Conservation (phyloP, 352 stramenopile genomes). For the Globisporangium ultimum region DNA sequence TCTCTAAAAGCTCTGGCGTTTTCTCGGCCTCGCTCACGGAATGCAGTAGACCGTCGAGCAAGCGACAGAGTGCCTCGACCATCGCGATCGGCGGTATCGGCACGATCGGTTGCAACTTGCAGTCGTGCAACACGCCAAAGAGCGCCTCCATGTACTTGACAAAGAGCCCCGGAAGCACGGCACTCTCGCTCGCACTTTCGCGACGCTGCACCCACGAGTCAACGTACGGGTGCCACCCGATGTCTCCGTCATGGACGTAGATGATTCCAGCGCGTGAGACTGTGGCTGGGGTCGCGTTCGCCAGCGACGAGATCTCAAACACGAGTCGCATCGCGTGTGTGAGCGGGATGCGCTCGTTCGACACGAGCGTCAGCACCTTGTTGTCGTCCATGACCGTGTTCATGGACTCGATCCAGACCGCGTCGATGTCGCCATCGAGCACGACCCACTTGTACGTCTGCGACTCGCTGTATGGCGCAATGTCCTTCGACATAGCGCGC, state of each 20-base stretch:
- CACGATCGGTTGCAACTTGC: constrained; percentile 57
- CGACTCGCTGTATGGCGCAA: constrained; percentile 76
- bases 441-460: constrained; percentile 91
- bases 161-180: constrained; percentile 88
- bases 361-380: constrained; percentile 95
- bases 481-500: constrained; percentile 95
- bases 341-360: constrained; percentile 96
- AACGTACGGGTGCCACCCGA: constrained; percentile 93
- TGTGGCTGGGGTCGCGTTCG: constrained; percentile 94
- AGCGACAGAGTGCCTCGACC: constrained; percentile 90
- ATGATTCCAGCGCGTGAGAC: constrained; percentile 97
- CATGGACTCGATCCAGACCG: constrained; percentile 94
- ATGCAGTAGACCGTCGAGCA: constrained; percentile 92
- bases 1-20: constrained; percentile 87
- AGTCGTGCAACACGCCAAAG: constrained; percentile 69
- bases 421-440: constrained; percentile 94
- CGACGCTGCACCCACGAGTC: constrained; percentile 91
- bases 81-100: constrained; percentile 50
- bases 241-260: constrained; percentile 92
- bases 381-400: constrained; percentile 92
- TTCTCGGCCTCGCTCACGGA: constrained; percentile 79
- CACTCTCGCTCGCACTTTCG: constrained; percentile 76
- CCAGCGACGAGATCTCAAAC: constrained; percentile 96
- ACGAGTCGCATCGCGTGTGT: constrained; percentile 95
- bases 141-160: constrained; percentile 91